Percentiles rank a stretch among this genome's conserved stretches.
Evolutionary conservation across 768 basidiomycete genomes (phyloP).

Genomic region (Serendipita indica): DNA sequence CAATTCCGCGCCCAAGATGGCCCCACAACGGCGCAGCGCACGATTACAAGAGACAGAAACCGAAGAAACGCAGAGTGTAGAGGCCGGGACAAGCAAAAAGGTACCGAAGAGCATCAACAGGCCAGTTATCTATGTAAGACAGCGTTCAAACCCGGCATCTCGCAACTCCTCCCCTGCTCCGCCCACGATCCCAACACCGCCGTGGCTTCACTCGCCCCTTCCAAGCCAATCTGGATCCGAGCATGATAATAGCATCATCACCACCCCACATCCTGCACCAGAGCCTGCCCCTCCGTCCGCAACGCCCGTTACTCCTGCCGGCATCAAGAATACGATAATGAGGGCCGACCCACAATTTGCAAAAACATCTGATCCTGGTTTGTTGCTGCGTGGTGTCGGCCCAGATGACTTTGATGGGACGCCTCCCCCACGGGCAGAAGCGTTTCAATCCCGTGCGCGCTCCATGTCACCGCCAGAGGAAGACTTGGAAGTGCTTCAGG

Average conservation of each 20-base stretch:
- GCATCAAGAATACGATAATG: no score
- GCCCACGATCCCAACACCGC: not conserved
- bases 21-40: no score
- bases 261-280: not conserved
- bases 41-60: no score
- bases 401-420: not conserved
- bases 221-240: not conserved
- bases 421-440: not conserved
- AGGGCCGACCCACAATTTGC: no score
- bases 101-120: no score
- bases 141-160: no score
- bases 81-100: no score
- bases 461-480: constrained; percentile 3
- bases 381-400: not conserved
- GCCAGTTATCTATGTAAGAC: no score
- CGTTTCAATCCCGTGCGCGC: not conserved
- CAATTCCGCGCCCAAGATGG: not conserved
- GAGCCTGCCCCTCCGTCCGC: not conserved
- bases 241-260: not conserved
- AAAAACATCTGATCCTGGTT: not conserved
- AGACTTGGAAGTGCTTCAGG: not conserved
- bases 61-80: no score
- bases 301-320: not conserved
- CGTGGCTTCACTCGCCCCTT: not conserved
- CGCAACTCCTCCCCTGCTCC: not conserved